These are phyloP conservation scores for Pneumocystis canis DNA, from an alignment of 1,139 yeast species.

Conservation along the genomic window DNA sequence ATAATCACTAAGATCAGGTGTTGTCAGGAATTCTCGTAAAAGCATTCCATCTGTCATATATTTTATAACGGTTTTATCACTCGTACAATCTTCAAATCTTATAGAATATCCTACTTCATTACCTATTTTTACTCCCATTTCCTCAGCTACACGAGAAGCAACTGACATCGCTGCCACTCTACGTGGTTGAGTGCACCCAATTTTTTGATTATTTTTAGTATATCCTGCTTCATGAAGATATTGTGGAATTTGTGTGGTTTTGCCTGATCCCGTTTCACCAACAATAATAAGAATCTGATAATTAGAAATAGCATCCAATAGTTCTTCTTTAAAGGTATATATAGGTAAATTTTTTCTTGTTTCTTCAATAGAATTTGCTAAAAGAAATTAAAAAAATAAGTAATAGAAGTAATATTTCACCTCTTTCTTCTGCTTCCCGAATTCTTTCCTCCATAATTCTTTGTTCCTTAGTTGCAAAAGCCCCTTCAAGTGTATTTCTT, in stretches of 20 bases:
- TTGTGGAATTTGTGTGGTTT: constrained; percentile 90
- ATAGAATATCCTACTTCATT: constrained; percentile 74
- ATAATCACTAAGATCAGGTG: constrained; percentile 53
- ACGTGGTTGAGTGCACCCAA: constrained; percentile 93
- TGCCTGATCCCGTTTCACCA: constrained; percentile 97
- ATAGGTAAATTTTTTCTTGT: constrained; percentile 65
- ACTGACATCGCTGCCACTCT: constrained; percentile 92
- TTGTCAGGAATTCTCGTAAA: constrained; percentile 64
- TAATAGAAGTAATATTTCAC: constrained; percentile 5
- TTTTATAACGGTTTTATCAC: constrained; percentile 52
- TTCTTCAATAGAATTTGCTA: constrained; percentile 26
- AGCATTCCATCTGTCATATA: constrained; percentile 94
- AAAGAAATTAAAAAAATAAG: neutral
- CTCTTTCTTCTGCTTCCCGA: constrained; percentile 19
- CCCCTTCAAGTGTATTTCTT: constrained; percentile 20
- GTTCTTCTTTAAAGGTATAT: constrained; percentile 42
- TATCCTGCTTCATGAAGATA: constrained; percentile 73
- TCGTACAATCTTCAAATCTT: constrained; percentile 67
- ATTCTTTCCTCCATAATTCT: constrained; percentile 18
- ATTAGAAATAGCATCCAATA: constrained; percentile 45
- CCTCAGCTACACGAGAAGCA: constrained; percentile 82
- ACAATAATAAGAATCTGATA: constrained; percentile 76
- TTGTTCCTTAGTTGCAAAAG: constrained; percentile 18
- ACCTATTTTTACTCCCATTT: constrained; percentile 59
- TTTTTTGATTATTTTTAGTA: constrained; percentile 34